phyloP scores from a whole-genome alignment of 306 rosid species.

The Glycine tomentella region DNA sequence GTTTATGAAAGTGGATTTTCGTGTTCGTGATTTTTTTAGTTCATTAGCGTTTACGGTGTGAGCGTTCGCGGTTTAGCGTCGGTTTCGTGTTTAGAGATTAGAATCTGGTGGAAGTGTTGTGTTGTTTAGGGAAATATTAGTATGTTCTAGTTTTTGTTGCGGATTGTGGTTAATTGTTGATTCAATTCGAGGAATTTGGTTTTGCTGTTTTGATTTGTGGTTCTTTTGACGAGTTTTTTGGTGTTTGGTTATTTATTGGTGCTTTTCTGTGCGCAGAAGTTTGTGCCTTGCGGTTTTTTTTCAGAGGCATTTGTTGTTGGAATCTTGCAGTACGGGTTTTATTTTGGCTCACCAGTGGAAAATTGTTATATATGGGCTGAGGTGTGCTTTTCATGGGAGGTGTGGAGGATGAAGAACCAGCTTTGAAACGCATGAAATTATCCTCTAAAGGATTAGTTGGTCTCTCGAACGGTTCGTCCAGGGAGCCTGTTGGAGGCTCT shows the following conservation, averaged over 20 bases:
- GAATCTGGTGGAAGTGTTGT: slow-evolving; percentile 30
- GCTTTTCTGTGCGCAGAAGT: slow-evolving; percentile 53
- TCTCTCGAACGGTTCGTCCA: slow-evolving; percentile 79
- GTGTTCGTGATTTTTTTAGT: slow-evolving; percentile 14
- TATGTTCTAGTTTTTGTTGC: background rate
- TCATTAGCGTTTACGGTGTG: background rate
- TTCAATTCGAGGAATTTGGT: slow-evolving; percentile 33
- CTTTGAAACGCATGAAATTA: slow-evolving; percentile 82
- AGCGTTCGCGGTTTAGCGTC: background rate
- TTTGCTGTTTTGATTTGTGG: slow-evolving; percentile 1
- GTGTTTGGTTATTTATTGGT: slow-evolving; percentile 34
- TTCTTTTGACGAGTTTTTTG: slow-evolving; percentile 26
- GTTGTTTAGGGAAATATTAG: slow-evolving; percentile 20
- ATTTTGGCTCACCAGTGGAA: slow-evolving; percentile 45
- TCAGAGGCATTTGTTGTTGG: slow-evolving; percentile 44
- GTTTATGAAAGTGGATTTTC: slow-evolving; percentile 27
- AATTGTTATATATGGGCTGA: slow-evolving; percentile 91
- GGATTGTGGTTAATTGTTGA: slow-evolving; percentile 16
- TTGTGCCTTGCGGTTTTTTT: slow-evolving; percentile 39
- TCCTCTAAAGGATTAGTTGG: slow-evolving; percentile 69
- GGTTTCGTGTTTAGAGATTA: slow-evolving; percentile 1
- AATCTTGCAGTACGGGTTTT: slow-evolving; percentile 26
- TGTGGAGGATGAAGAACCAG: slow-evolving; percentile 99
- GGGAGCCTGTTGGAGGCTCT: slow-evolving; percentile 73
- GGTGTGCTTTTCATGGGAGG: slow-evolving; percentile 99